Base-by-base conservation (phyloP, 192 early-diverging fungal species). In the Funneliformis mosseae region DNA sequence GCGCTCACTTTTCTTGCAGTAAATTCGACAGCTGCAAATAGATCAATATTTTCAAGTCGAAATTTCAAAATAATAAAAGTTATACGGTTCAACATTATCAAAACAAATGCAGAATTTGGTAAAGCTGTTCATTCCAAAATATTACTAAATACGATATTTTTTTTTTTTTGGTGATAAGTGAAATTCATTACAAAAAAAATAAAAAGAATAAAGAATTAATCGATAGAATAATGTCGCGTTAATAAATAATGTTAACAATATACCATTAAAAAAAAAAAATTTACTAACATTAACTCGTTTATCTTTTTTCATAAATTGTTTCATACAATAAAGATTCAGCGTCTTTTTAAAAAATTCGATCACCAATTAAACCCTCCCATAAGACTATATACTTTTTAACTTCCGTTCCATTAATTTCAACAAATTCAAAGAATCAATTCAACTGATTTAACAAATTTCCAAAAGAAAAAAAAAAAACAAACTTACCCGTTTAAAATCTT, bases 341-440 rank as follows among this genome's bases (percentile, higher is more conserved):
- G 79, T 97, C 94, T 48, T 87, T 88, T 23, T 95, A 81, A 14
- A 91, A 92, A 8, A 95, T 90, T 79, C 87, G 85, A 43, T 88
- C 84, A 66, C 87, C 84, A 28, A 88, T 86, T 9, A 98, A 77
- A 0, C 87, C 88, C 77, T 95, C 88, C 95, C 95, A 98, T 33
- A 99, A 81, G 16, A 5, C 88, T 87, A 85, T 98, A 98, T 0
- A 96, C 92, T 75, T 98, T 0, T 94, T 95, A 77, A 99, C 88
- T 82, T 97, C 96, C 97, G 98, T 97, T 2, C 96, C 97, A 82
- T 99, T 99, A 39, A 99, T 95, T 84, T 99, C 96, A 42, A 97
- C 92, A 87, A 93, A 98, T 77, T 95, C 86, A 76, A 98, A 99
- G 2, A 33, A 33, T 33, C 33, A 33, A 33, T 33, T 33, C 33